Conservation (phyloP, 352 stramenopile genomes). For the Blastocystis sp. region DNA sequence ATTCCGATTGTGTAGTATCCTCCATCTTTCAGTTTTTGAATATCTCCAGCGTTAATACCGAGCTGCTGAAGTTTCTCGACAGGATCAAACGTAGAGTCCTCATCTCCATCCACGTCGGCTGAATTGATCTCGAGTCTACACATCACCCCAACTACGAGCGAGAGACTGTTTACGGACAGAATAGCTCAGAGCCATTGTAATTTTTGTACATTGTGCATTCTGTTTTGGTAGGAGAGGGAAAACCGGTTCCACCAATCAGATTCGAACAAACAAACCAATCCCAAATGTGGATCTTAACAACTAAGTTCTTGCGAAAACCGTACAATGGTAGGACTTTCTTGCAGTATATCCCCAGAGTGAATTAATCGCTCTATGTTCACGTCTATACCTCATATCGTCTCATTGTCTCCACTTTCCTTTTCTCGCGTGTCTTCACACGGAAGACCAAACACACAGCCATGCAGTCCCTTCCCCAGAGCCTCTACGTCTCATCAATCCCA, state of each 20-base stretch:
- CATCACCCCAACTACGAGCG: background rate
- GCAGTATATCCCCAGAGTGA: background rate
- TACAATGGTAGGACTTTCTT: background rate
- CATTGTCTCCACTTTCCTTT: background rate
- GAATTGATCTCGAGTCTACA: conserved; percentile 23
- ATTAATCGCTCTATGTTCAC: background rate
- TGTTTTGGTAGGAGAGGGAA: background rate
- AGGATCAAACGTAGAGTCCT: conserved; percentile 47
- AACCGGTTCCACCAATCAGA: background rate
- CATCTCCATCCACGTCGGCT: conserved; percentile 13
- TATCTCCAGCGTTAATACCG: conserved; percentile 80
- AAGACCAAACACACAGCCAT: background rate
- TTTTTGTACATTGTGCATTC: background rate
- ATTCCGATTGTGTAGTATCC: conserved; percentile 83
- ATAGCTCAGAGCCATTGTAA: conserved; percentile 50
- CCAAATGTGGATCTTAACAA: background rate
- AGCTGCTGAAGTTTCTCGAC: conserved; percentile 76
- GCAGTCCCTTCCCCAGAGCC: background rate
- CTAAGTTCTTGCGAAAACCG: background rate
- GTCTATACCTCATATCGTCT: background rate
- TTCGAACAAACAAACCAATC: background rate
- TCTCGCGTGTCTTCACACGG: background rate
- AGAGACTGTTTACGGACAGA: conserved; percentile 58
- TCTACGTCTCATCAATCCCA: background rate
- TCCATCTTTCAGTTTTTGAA: conserved; percentile 84